Conservation (phyloP, 805 yeast species). For the Candida taoyuanica region DNA sequence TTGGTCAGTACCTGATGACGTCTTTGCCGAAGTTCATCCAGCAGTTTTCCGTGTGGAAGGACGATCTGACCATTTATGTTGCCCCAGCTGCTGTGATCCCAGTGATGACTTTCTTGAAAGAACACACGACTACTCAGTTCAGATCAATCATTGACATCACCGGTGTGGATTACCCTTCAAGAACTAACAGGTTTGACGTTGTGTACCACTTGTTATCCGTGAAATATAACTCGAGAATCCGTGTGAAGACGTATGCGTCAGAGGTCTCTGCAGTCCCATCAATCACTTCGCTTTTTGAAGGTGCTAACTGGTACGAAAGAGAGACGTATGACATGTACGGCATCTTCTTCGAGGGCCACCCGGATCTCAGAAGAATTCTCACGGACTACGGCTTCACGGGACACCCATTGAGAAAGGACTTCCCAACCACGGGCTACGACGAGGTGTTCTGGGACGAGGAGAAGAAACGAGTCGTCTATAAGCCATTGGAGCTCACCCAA, state of each 20-base stretch:
- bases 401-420: conserved; percentile 86
- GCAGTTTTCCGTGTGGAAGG: conserved; percentile 87
- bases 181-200: conserved; percentile 81
- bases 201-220: conserved; percentile 78
- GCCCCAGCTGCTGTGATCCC: conserved; percentile 75
- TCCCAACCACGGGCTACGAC: conserved; percentile 89
- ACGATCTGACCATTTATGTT: conserved; percentile 70
- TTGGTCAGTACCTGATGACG: conserved; percentile 73
- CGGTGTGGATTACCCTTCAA: conserved; percentile 81
- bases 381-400: conserved; percentile 93
- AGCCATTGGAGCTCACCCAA: conserved; percentile 86
- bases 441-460: conserved; percentile 89
- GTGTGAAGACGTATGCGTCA: conserved; percentile 84
- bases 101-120: conserved; percentile 61
- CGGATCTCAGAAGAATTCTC: conserved; percentile 83
- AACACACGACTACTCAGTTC: conserved; percentile 79
- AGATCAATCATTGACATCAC: conserved; percentile 77
- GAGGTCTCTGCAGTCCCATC: conserved; percentile 82
- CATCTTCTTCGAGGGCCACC: conserved; percentile 82
- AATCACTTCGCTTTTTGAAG: conserved; percentile 63
- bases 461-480: conserved; percentile 84
- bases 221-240: conserved; percentile 79
- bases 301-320: conserved; percentile 89
- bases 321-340: conserved; percentile 88
- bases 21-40: conserved; percentile 79